A percentile compares a stretch with the other conserved stretches of the same genome.
These are phyloP conservation scores for Spirogloea muscicola DNA, from an alignment of 139 green algal genomes.

Conservation along the genomic window DNA sequence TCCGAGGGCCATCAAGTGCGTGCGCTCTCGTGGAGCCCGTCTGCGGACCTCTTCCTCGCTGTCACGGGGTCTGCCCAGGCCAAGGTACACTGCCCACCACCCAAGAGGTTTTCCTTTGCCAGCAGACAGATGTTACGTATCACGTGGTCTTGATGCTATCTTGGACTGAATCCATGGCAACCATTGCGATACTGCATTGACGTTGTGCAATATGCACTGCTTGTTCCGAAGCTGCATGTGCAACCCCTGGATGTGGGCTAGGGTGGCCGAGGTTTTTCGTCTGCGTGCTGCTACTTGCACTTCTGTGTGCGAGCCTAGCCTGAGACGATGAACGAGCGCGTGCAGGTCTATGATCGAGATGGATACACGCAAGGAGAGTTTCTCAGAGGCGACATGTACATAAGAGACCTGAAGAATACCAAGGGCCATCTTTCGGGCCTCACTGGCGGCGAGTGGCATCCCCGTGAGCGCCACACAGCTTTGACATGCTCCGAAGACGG, in stretches of 20 bases:
- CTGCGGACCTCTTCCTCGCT: slow-evolving; percentile 36
- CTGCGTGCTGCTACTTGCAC: no score
- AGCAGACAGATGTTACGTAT: no score
- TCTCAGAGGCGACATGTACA: slow-evolving; percentile 93
- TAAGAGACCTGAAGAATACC: slow-evolving; percentile 85
- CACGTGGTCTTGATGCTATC: no score
- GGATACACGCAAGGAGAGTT: slow-evolving; percentile 71
- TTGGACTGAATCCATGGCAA: no score
- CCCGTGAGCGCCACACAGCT: slow-evolving; percentile 69
- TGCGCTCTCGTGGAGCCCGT: slow-evolving; percentile 31
- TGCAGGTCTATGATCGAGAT: slow-evolving; percentile 76
- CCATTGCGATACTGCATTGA: no score
- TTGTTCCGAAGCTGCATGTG: no score
- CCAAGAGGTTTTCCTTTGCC: no score
- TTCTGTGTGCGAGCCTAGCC: no score
- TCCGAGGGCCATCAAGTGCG: slow-evolving; percentile 39
- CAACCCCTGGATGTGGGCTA: no score
- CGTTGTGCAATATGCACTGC: no score
- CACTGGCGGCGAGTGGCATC: slow-evolving; percentile 80
- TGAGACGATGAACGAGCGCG: no score
- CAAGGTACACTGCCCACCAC: slow-evolving; percentile 40
- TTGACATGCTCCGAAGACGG: slow-evolving; percentile 85
- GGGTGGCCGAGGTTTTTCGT: no score
- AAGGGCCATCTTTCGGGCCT: slow-evolving; percentile 82
- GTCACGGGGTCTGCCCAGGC: slow-evolving; percentile 35